phyloP scores from a whole-genome alignment of 495 filamentous ascomycete species.

The Cryomyces minteri region DNA sequence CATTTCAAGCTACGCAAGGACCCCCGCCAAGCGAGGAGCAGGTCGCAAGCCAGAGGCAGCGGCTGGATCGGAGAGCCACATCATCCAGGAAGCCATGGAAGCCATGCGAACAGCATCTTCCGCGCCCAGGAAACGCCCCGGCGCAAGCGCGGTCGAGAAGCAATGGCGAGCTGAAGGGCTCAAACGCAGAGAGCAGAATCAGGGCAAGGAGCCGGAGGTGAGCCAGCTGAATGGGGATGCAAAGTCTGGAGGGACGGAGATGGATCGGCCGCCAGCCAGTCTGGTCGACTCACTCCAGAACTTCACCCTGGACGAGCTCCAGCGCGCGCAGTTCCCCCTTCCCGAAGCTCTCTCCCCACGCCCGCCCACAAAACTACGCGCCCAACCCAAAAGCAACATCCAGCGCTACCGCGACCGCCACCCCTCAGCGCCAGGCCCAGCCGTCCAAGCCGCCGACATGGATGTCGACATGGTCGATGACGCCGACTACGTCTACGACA shows the following conservation, averaged over 20 bases:
- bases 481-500: conserved; percentile 44
- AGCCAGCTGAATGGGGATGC: conserved; percentile 16
- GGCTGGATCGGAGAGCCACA: background rate
- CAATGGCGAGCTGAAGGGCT: background rate
- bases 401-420: conserved; percentile 12
- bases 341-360: background rate
- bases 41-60: background rate
- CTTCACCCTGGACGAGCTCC: conserved; percentile 6
- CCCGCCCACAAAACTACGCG: background rate
- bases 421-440: background rate
- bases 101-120: background rate
- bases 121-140: conserved; percentile 10
- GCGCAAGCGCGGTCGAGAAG: conserved; percentile 5
- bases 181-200: conserved; percentile 1
- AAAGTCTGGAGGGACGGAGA: conserved; percentile 7
- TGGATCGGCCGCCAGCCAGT: conserved; percentile 11
- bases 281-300: conserved; percentile 7
- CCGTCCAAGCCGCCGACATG: conserved; percentile 7
- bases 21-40: background rate
- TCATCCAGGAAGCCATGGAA: background rate
- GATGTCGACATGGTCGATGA: conserved; percentile 25
- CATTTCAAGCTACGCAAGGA: background rate
- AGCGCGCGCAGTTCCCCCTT: background rate
- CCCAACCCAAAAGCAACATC: conserved; percentile 14
- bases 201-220: background rate